Base-by-base conservation (phyloP, 2,329 filamentous ascomycete genomes). In the Pseudonectria buxi region DNA sequence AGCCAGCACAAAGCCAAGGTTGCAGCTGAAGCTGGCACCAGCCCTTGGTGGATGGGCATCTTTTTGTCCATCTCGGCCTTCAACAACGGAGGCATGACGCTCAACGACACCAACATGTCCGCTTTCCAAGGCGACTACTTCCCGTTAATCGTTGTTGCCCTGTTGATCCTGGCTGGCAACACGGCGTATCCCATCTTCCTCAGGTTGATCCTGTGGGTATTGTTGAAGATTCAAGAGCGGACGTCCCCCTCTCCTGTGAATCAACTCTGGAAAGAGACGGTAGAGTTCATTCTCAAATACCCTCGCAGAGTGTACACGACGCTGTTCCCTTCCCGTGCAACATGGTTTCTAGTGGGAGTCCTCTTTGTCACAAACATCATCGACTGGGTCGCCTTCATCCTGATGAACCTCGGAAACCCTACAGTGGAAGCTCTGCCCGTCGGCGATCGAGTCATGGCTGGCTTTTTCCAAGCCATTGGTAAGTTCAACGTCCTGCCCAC, bases 21-120 rank as follows among this genome's bases (percentile, higher is more conserved):
- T 4, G 67, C 76, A 1, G 51, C 59, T 3, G 57, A 54, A 4
- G 81, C 83, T 51, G 75, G 71, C 10, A 67, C 80, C 35, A 74
- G 77, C 39, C 74, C 80, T 24, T 83, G 76, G 75, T 84, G 80
- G 79, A 64, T 77, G 3, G 80, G 80, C 27, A 70, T 77, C 29
- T 85, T 84, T 59, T 78, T 81, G 41, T 76, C 75, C 2, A 71
- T 77, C 4, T 81, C 76, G 13, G 80, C 79, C 0, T 85, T 84
- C 57, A 83, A 82, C 58, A 84, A 83, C 46, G 78, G 71, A n/a
- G 79, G 80, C 27, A 81, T 85, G 77, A 74, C 72, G 14, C 63
- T 83, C 25, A 59, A 83, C 10, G 78, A 84, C 52, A 69, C 72
- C 27, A 83, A 81, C 49, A 79, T 86, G 63, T 63, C 74, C 4